Conservation (phyloP, 2,329 filamentous ascomycete genomes). For the Beauveria brongniartii region DNA sequence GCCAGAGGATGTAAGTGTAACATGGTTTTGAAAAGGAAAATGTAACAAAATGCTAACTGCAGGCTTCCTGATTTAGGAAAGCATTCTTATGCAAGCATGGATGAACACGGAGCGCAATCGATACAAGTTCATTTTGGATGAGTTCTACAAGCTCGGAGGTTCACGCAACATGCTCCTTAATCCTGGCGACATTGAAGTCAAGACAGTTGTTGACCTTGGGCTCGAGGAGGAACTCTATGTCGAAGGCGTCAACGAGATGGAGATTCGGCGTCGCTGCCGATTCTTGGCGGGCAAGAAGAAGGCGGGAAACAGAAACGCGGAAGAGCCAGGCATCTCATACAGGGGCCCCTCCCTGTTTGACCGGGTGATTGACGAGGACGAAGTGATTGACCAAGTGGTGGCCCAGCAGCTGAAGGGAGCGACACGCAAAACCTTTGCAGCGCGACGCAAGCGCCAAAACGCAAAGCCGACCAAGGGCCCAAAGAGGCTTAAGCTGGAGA, state of each 20-base stretch:
- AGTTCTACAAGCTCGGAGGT: neutral
- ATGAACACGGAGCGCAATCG: neutral
- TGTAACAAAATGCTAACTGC: neutral
- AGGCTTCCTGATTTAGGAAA: neutral
- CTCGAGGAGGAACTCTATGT: constrained; percentile 6
- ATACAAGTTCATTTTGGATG: neutral
- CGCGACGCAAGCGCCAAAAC: constrained; percentile 12
- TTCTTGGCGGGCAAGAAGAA: constrained; percentile 4
- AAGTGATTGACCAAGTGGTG: constrained; percentile 27
- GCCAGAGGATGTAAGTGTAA: constrained; percentile 38
- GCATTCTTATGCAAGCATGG: neutral
- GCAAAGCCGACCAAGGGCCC: neutral
- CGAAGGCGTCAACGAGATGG: constrained; percentile 10
- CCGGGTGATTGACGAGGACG: constrained; percentile 19
- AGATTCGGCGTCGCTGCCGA: constrained; percentile 1
- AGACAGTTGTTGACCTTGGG: neutral
- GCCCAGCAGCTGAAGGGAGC: constrained; percentile 15
- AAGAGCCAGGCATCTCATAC: neutral
- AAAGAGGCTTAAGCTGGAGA: neutral
- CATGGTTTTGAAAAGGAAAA: neutral
- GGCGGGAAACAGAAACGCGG: constrained; percentile 16
- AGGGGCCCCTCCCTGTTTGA: constrained; percentile 5
- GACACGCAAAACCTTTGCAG: constrained; percentile 17
- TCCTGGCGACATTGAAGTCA: constrained; percentile 2
- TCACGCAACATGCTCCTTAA: constrained; percentile 9